phyloP scores from a whole-genome alignment of 169 alveolate genomes.

The Plasmodium reichenowi region DNA sequence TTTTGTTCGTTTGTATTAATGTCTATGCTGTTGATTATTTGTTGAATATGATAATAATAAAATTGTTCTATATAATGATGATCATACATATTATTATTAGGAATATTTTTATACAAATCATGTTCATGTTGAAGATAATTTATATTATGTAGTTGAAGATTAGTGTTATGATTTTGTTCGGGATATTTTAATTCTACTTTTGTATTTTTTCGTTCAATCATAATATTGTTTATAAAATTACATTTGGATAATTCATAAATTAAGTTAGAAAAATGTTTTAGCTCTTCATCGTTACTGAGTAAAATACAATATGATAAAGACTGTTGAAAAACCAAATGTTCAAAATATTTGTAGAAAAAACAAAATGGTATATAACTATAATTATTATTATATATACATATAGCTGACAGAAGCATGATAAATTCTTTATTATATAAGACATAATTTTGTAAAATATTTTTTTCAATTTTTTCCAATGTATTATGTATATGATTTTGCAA shows the following conservation, averaged over 20 bases:
- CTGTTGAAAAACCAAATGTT: slow-evolving; percentile 36
- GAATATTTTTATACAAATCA: no score
- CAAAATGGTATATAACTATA: slow-evolving; percentile 48
- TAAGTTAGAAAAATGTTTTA: slow-evolving; percentile 36
- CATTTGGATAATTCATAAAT: slow-evolving; percentile 1
- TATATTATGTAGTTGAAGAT: no score
- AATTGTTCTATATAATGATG: slow-evolving; percentile 11
- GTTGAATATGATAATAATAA: slow-evolving; percentile 24
- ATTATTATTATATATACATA: slow-evolving; percentile 65
- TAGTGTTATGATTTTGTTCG: neutral
- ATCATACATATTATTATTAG: no score
- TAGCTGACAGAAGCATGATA: slow-evolving; percentile 55
- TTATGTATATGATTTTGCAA: slow-evolving; percentile 5
- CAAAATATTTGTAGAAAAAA: slow-evolving; percentile 60
- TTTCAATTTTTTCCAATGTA: slow-evolving; percentile 52
- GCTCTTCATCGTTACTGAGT: slow-evolving; percentile 63
- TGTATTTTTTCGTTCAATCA: neutral
- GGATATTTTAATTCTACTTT: neutral
- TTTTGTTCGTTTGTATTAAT: neutral
- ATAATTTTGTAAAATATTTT: slow-evolving; percentile 43
- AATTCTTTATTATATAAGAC: slow-evolving; percentile 54
- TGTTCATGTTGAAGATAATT: no score
- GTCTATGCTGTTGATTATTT: slow-evolving; percentile 6
- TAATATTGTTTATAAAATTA: neutral
- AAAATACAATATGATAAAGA: slow-evolving; percentile 35